Evolutionary conservation across 2,329 filamentous ascomycete genomes (phyloP), one percentile per base, ranked within the genome.

Genomic region (Ceratocystiopsis brevicomis): DNA sequence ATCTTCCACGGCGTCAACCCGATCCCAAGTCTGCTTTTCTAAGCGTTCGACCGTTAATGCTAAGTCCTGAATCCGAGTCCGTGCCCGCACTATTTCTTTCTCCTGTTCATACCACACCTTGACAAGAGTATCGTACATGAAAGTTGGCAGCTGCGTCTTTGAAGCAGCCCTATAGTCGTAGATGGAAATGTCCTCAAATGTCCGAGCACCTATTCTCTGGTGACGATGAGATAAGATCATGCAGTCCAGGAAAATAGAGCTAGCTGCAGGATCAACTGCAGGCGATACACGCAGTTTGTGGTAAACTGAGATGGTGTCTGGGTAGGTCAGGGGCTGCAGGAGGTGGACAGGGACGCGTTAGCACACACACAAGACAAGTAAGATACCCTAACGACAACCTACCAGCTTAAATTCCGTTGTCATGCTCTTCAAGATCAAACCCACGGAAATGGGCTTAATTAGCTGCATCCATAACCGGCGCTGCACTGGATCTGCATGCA

Each of bases 341-440:
- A 17, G 3, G 33, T 15, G 33, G 3, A 13, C 32, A 34, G 12
- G 13, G 33, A 34, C 8, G 25, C 25, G 25, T 30, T 30, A 30
- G 25, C 25, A 30, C 5, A 30, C 10, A 30, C 25, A 9, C 4
- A 11, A 30, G 25, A 30, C 25, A 30, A 30, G 25, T 9, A 30
- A 8, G n/a, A n/a, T n/a, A n/a, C n/a, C 25, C 8, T 9, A 11
- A 30, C 25, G 25, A 6, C 6, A 15, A 67, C 78, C 50, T 56
- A 90, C 84, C 62, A 92, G 86, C 62, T 94, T 94, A 60, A 81
- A 94, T 51, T 92, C 79, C 0, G 81, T 78, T 52, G 71, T 80
- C 51, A 94, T 85, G 51, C 77, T 84, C 52, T 76, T 72, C 54
- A 94, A 60, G 46, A 94, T 90, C 44, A 94, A 57, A 0, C 87